Percentiles rank a stretch among this genome's conserved stretches.
These are phyloP conservation scores for Mariannaea elegans DNA, from an alignment of 2,329 filamentous ascomycete genomes.

Conservation along the genomic window DNA sequence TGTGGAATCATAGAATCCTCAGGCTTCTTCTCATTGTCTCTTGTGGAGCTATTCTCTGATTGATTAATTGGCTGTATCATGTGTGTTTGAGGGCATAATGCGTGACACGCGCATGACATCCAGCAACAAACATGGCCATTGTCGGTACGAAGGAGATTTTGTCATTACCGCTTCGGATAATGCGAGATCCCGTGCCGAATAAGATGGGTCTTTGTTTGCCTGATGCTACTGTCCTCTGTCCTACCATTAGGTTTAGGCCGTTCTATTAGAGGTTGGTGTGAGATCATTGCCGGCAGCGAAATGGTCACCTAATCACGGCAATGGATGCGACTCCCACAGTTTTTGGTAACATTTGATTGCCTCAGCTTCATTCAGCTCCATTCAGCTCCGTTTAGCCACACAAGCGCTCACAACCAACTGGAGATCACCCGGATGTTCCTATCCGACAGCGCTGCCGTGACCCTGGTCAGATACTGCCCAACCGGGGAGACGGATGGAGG, in stretches of 20 bases:
- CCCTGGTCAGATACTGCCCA: not conserved
- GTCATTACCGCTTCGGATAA: no score
- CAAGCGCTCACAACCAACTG: not conserved
- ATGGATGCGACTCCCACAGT: constrained; percentile 1
- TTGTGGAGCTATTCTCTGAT: not conserved
- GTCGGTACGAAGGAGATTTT: not conserved
- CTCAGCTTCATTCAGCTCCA: constrained; percentile 6
- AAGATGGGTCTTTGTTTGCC: not conserved
- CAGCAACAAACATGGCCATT: constrained; percentile 1
- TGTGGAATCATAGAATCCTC: constrained; percentile 12
- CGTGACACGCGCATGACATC: constrained; percentile 2
- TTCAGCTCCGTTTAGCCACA: constrained; percentile 5
- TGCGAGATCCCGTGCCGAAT: no score
- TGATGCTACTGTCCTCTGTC: not conserved
- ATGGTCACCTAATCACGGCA: not conserved
- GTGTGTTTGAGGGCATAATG: constrained; percentile 15
- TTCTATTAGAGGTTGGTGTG: not conserved
- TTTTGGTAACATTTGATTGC: constrained; percentile 1
- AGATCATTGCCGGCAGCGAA: not conserved
- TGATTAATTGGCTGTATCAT: constrained; percentile 16
- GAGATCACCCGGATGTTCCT: not conserved
- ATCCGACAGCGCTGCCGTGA: not conserved
- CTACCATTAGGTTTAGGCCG: not conserved
- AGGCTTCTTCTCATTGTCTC: not conserved
- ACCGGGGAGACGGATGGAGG: not conserved